These are phyloP conservation scores for Litchi chinensis DNA, from an alignment of 345 rosid genomes.

Conservation along the genomic window DNA sequence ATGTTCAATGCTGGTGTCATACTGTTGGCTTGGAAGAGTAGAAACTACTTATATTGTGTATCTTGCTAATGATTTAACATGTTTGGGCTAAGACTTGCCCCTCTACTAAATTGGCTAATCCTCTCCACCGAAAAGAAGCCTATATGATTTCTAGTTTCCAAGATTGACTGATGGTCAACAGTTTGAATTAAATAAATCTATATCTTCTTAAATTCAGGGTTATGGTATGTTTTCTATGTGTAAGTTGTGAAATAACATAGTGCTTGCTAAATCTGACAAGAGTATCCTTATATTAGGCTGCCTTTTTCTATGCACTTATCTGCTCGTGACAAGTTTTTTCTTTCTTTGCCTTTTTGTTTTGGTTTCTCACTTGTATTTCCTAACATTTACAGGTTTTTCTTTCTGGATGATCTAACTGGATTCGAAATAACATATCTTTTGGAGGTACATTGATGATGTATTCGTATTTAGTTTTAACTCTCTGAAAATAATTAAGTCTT, in stretches of 20 bases:
- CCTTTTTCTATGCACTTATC: neutral
- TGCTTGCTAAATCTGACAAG: no score
- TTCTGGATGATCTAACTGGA: constrained; percentile 91
- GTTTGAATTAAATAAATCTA: neutral
- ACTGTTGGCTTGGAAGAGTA: neutral
- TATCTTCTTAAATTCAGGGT: neutral
- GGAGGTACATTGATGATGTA: constrained; percentile 54
- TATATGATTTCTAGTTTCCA: no score
- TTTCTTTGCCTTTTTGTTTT: neutral
- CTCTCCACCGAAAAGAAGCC: neutral
- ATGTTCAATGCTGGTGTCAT: neutral
- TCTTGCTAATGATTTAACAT: neutral
- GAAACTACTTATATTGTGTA: neutral
- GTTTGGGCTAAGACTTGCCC: neutral
- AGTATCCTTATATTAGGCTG: neutral
- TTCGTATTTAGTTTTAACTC: neutral
- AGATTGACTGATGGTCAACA: neutral
- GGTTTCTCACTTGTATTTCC: neutral
- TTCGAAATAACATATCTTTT: constrained; percentile 84
- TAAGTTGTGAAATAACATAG: no score
- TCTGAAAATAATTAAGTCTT: neutral
- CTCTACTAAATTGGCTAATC: neutral
- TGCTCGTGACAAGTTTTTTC: neutral
- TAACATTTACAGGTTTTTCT: constrained; percentile 72
- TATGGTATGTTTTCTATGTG: no score